Conservation (phyloP, 2,329 filamentous ascomycete genomes). For the Fusarium algeriense region DNA sequence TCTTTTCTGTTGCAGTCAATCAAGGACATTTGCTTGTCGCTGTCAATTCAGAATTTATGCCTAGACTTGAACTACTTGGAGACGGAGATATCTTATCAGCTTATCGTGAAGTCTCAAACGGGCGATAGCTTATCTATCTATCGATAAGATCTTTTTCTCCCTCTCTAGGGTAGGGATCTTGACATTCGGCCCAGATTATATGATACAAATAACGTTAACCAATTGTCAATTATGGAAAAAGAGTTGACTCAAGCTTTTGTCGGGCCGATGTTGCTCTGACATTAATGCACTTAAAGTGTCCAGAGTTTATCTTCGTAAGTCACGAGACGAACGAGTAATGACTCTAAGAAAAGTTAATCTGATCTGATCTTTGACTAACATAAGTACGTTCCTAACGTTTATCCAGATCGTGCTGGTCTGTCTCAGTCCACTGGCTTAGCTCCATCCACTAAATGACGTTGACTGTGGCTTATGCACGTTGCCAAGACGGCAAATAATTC, state of each 20-base stretch:
- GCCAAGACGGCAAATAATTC: background rate
- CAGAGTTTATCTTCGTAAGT: background rate
- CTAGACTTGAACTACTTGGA: background rate
- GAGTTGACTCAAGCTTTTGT: no score
- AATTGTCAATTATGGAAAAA: no score
- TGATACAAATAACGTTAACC: no score
- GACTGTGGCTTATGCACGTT: slow-evolving; percentile 9
- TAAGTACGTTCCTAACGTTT: no score
- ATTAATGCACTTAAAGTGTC: no score
- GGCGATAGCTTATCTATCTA: background rate
- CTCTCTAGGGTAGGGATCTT: background rate
- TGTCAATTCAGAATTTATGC: background rate
- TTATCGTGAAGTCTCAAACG: background rate
- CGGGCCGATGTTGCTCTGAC: no score
- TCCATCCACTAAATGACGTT: background rate
- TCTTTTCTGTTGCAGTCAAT: no score
- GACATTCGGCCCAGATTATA: no score
- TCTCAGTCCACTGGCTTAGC: no score
- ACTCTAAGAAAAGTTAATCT: rapidly evolving
- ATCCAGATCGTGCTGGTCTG: no score
- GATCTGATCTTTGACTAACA: background rate
- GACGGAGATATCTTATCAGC: background rate
- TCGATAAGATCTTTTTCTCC: background rate
- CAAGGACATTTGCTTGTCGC: no score
- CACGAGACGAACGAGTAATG: rapidly evolving